phyloP scores from a whole-genome alignment of 208 protist species.

The Porcisia hertigi region DNA sequence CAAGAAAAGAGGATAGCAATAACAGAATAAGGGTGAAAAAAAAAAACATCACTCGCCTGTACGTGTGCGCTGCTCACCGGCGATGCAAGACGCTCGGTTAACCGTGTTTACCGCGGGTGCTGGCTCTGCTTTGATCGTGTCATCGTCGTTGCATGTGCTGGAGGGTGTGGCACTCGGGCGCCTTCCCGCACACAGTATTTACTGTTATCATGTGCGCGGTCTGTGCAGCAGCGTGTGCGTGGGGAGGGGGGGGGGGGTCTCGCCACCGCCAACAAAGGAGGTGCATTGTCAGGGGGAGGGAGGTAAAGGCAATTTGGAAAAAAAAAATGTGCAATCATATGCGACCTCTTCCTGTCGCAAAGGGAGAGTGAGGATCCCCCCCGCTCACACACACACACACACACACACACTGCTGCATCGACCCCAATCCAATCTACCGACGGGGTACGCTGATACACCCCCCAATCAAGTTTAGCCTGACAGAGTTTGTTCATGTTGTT shows the following conservation, averaged over 20 bases:
- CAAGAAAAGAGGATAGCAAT: neutral
- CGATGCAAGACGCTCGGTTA: neutral
- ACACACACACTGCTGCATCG: too few relatives aligned
- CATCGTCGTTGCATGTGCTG: neutral
- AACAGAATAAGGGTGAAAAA: neutral
- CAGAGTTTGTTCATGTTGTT: constrained; percentile 8
- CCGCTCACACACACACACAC: too few relatives aligned
- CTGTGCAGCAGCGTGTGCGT: neutral
- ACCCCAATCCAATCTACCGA: too few relatives aligned
- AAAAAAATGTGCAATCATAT: neutral
- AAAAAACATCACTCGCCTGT: neutral
- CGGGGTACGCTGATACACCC: too few relatives aligned
- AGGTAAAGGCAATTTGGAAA: neutral
- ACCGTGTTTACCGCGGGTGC: neutral
- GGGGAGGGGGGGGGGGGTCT: too few relatives aligned
- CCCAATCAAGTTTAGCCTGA: constrained; percentile 7
- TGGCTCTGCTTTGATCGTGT: neutral
- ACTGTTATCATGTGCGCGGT: neutral
- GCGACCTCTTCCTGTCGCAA: neutral
- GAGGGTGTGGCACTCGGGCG: neutral
- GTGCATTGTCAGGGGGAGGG: neutral
- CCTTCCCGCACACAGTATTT: neutral
- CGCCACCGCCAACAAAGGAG: too few relatives aligned
- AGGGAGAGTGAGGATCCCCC: neutral
- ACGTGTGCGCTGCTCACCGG: neutral